These are phyloP conservation scores for Coffea eugenioides DNA, from an alignment of 257 asterid species.

Conservation along the genomic window DNA sequence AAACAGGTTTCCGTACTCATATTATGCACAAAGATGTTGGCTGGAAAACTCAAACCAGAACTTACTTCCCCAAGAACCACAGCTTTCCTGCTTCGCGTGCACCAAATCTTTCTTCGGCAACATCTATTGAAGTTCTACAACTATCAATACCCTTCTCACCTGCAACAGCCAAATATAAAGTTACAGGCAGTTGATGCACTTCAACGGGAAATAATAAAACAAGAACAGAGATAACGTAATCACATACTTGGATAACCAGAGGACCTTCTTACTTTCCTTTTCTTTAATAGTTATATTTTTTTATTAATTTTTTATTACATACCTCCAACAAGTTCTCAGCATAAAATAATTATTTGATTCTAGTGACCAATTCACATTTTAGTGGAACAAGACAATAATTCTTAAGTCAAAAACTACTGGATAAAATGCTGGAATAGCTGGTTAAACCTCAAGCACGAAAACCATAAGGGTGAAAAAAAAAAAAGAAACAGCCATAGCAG, in stretches of 20 bases:
- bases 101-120: constrained; percentile 63
- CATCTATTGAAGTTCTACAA: constrained; percentile 39
- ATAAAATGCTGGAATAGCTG: not conserved
- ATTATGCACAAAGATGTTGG: not conserved
- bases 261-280: not conserved
- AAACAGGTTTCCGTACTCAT: not conserved
- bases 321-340: not conserved
- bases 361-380: not conserved
- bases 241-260: not conserved
- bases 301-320: too few species aligned
- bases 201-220: not conserved
- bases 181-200: constrained; percentile 6
- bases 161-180: constrained; percentile 22
- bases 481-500: not conserved
- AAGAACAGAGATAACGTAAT: not conserved
- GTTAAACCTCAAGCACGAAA: too few species aligned
- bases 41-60: constrained; percentile 17
- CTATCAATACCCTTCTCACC: constrained; percentile 49
- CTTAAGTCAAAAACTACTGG: not conserved
- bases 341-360: too few species aligned
- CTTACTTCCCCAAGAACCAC: constrained; percentile 74
- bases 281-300: too few species aligned
- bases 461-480: not conserved
- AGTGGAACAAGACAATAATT: not conserved
- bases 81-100: constrained; percentile 68